Evolutionary conservation across 1,284 basidiomycete genomes (phyloP).

Genomic region (Cystobasidiaceae sp.): DNA sequence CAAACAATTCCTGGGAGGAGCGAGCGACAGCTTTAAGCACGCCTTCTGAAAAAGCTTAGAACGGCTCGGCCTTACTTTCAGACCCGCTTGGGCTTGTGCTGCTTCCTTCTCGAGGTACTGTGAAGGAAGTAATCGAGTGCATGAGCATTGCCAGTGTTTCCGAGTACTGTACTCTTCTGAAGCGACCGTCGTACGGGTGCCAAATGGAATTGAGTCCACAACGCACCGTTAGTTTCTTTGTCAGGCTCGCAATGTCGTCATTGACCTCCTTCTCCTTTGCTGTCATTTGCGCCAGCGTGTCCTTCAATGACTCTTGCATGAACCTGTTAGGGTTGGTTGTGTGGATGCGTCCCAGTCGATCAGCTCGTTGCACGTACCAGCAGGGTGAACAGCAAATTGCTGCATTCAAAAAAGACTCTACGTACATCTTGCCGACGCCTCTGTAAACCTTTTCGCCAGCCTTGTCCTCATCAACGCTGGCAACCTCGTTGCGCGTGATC

Average conservation of each 20-base stretch:
- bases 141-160: too few species aligned
- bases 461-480: conserved; percentile 5
- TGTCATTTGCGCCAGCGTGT: conserved; percentile 10
- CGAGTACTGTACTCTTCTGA: too few species aligned
- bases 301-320: conserved; percentile 16
- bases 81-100: conserved; percentile 26
- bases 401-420: too few species aligned
- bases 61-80: neutral
- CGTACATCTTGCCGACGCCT: conserved; percentile 30
- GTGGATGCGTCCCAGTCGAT: too few species aligned
- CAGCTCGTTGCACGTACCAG: neutral
- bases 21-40: neutral
- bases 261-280: conserved; percentile 16
- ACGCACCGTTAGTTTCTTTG: conserved; percentile 27
- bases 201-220: neutral
- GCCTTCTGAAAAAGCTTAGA: neutral
- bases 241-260: conserved; percentile 22
- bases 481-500: conserved; percentile 21
- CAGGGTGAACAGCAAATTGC: neutral
- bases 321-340: conserved; percentile 15
- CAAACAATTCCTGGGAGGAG: conserved; percentile 17
- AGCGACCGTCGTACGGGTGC: too few species aligned
- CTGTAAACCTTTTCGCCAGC: conserved; percentile 19
- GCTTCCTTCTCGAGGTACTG: conserved; percentile 30
- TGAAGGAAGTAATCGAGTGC: too few species aligned